Evolutionary conservation across 208 protist species (phyloP), one percentile per base, ranked within the genome.

Genomic region (Trypanosoma conorhini): DNA sequence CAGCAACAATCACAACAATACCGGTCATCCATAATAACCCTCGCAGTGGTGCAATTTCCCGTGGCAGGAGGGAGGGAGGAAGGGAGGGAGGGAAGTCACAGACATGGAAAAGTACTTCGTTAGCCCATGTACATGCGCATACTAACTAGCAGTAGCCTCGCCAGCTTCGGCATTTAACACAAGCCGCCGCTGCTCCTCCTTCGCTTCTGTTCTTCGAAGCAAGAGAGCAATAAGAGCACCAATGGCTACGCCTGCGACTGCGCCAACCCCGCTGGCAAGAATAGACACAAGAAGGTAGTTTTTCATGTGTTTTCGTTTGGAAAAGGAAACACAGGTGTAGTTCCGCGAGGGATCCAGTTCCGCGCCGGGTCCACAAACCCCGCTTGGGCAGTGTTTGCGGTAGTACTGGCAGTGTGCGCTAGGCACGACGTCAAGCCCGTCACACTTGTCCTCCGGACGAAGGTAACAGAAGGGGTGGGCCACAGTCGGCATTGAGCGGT

Each of bases 141-240:
- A 42, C 10, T 17, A 65, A 5, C 15, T 60, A 62, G 50, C 33
- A 58, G 28, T 60, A 24, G 17, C 4, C 62, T 54, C 48, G 22
- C 13, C 56, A 5, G 13, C 35, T 26, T n/a, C 17, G 7, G n/a
- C 1, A 13, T 46, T 8, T 50, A 26, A 66, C 33, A 73, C 55
- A 63, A 48, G 46, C 24, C 61, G 51, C 12, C 56, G 56, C 10
- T 38, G 63, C 28, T 65, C 72, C 15, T 77, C 72, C 50, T 67
- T 69, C 22, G 5, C 40, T 44, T 63, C 30, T 7, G 28, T 24
- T 62, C 13, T 46, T 3, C 3, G 5, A 28, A 78, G 24, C 1
- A 78, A 38, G n/a, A 55, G 31, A 21, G 66, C 51, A 56, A 74
- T 64, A 13, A 72, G 15, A 26, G 67, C 12, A 28, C 74, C 74